phyloP scores from a whole-genome alignment of 2,329 filamentous ascomycete species.

The Hypoxylon sp. region DNA sequence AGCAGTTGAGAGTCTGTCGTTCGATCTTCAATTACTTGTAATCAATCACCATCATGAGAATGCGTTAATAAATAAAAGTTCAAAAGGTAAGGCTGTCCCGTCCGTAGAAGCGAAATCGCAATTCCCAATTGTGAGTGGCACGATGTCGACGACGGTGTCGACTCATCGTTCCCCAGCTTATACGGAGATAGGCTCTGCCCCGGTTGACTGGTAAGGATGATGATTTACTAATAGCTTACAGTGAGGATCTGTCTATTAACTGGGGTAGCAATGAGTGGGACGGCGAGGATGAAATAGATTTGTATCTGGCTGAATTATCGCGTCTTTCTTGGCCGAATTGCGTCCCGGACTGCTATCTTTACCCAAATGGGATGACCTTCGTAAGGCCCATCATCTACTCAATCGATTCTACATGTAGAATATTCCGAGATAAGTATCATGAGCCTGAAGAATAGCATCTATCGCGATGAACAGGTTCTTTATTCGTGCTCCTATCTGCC shows the following conservation, averaged over 20 bases:
- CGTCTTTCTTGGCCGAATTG: background rate
- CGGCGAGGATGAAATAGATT: constrained; percentile 7
- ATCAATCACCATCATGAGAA: background rate
- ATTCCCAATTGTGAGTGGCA: constrained; percentile 16
- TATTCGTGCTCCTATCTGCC: constrained; percentile 12
- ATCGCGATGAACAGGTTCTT: background rate
- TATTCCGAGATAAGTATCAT: constrained; percentile 1
- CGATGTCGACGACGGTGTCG: constrained; percentile 28
- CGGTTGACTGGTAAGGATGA: constrained; percentile 20
- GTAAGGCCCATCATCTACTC: background rate
- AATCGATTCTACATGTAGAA: background rate
- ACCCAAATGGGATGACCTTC: constrained; percentile 20
- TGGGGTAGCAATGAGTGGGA: constrained; percentile 32
- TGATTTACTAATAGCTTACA: constrained; percentile 29
- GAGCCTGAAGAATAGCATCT: background rate
- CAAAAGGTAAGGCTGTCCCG: background rate
- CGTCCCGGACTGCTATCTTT: constrained; percentile 35
- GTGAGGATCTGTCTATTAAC: constrained; percentile 23
- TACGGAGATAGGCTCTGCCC: constrained; percentile 4
- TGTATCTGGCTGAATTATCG: constrained; percentile 6
- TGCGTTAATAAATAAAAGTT: constrained; percentile 16
- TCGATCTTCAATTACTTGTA: background rate
- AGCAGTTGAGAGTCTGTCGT: background rate
- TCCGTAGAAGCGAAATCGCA: constrained; percentile 25
- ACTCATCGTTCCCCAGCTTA: constrained; percentile 17